Base-by-base conservation (phyloP, 495 filamentous ascomycete species). In the Rusavskia elegans region DNA sequence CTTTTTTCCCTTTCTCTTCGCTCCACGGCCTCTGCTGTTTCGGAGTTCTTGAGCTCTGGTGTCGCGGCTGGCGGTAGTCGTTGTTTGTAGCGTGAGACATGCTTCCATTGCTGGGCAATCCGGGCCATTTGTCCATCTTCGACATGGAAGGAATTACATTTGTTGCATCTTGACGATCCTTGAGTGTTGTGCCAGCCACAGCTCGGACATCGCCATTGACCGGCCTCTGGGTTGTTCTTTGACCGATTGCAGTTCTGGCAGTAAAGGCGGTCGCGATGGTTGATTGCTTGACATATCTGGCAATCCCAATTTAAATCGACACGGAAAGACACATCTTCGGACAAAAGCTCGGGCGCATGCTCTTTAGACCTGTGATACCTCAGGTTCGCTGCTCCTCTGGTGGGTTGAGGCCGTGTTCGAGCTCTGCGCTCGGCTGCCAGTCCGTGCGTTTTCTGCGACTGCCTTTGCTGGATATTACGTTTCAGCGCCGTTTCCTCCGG, bases 401-500 rank as follows among this genome's bases (percentile, higher is more conserved):
- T 42, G 40, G 40, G 14, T 14, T 9, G 20, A 14, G 40, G 3
- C n/a, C 1, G 8, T 42, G n/a, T 8, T 42, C 2, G 40, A 11
- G 23, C 23, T 16, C 5, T 29, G 21, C 1, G 44, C 19, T 46
- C 44, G 2, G 14, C 20, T 29, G 10, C 3, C 27, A 17, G 23
- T 21, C 8, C 23, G 2, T 5, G 19, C 11, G 17, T 13, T 46
- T 27, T 6, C 25, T 8, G 23, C 14, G 16, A 8, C 44, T 44
- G 19, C n/a, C 16, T 0, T 10, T 44, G n/a, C 11, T 27, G 13
- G 16, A 6, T 50, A 17, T 39, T 35, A n/a, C 45, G 27, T 14
- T 40, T 55, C 49, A 45, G 37, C 29, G 39, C 32, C 11, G 32
- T n/a, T 23, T 59, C 48, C 20, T 53, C 42, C 16, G 37, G 27